phyloP scores from a whole-genome alignment of 306 rosid species.

The Purshia tridentata region DNA sequence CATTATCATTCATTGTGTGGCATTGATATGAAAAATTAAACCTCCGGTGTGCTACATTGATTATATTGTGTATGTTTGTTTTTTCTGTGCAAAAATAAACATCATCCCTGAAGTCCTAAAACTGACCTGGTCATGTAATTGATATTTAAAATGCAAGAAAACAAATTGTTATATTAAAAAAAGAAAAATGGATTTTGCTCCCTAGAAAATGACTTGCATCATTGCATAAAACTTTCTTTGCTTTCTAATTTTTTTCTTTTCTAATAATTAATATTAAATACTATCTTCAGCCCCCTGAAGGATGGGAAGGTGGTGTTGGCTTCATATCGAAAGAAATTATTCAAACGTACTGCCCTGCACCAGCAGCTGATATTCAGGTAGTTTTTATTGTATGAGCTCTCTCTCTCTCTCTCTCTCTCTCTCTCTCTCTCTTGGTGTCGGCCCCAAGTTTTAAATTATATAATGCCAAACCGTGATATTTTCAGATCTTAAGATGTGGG shows the following conservation, averaged over 20 bases:
- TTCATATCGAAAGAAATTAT: constrained; percentile 49
- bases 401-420: background rate
- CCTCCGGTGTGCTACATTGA: no score
- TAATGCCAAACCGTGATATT: background rate
- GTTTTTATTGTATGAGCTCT: background rate
- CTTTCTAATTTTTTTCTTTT: background rate
- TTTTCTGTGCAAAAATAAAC: no score
- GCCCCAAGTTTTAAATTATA: no score
- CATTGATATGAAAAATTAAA: no score
- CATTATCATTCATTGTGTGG: no score
- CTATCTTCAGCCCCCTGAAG: constrained; percentile 45
- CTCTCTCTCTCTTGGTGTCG: background rate
- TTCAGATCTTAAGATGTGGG: constrained; percentile 51
- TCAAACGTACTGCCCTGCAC: constrained; percentile 45
- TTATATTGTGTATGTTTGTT: no score
- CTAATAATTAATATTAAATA: constrained; percentile 3
- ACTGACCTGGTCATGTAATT: no score
- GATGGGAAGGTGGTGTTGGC: constrained; percentile 57
- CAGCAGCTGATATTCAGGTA: constrained; percentile 50
- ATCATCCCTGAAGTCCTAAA: no score
- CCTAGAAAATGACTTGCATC: background rate
- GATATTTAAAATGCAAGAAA: no score
- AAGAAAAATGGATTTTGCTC: background rate
- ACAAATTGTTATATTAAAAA: no score
- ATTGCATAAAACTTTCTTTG: background rate